A percentile compares a stretch with the other conserved stretches of the same genome.
Conservation (phyloP, 2,329 filamentous ascomycete species). For the Emergomyces africanus region DNA sequence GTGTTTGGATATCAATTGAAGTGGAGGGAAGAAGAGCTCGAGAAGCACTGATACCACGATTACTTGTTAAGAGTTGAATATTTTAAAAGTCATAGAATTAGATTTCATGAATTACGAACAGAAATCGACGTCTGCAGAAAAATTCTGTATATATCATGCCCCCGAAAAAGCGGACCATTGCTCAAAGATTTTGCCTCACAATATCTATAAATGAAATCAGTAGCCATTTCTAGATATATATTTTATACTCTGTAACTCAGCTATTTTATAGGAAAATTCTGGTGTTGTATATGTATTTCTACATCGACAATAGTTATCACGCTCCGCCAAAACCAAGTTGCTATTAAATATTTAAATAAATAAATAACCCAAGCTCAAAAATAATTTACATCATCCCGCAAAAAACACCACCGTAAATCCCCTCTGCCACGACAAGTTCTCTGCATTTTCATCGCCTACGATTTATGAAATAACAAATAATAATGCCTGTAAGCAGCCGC, state of each 20-base stretch:
- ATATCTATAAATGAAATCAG: neutral
- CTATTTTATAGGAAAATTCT: neutral
- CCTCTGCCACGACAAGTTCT: neutral
- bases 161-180: too few species aligned
- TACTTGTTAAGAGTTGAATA: neutral
- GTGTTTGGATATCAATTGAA: slow-evolving; percentile 65
- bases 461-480: neutral
- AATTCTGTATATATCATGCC: neutral
- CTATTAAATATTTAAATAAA: too few species aligned
- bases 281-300: neutral
- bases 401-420: neutral
- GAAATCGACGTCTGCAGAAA: neutral
- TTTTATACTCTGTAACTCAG: neutral
- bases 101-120: neutral
- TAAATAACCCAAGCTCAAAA: slow-evolving; percentile 1
- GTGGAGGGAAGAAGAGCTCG: slow-evolving; percentile 40
- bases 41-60: slow-evolving; percentile 1
- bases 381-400: neutral
- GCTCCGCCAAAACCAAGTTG: neutral
- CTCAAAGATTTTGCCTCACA: neutral
- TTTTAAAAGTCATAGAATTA: neutral
- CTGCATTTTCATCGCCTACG: neutral
- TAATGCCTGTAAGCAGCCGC: slow-evolving; percentile 6
- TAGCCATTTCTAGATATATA: neutral
- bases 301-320: neutral